Base-by-base conservation (phyloP, 2,329 filamentous ascomycete genomes). In the Fusarium incarnatum region DNA sequence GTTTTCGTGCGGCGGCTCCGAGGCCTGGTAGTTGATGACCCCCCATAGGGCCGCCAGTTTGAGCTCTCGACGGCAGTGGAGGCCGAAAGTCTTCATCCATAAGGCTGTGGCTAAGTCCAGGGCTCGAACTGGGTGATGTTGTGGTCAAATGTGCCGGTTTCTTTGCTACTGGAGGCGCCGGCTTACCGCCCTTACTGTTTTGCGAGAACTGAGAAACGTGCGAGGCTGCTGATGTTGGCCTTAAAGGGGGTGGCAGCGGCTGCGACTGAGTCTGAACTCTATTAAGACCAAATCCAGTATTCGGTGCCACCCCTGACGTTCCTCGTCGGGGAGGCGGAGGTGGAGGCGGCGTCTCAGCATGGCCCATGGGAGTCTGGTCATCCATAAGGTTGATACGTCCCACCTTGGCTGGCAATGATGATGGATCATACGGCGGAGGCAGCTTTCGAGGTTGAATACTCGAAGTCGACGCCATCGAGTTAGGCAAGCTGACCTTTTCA, bases 81-180 rank as follows among this genome's bases (percentile, higher is more conserved):
- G 76, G 75, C 16, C 66, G 63, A 50, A 75, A 76, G 22, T 74
- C 73, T 45, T 76, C 72, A 25, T 72, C 70, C n/a, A 70, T 56
- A n/a, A 57, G 49, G 25, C 54, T 66, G 32, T 60, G 66, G 23
- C 72, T 72, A 13, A 65, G 47, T 11, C 50, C 61, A n/a, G 75
- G 71, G 49, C 73, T 76, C 27, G 72, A 62, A 20, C 56, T 58
- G 3, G 75, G 77, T 5, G 77, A 76, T 42, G 72, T 71, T 9
- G 76, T 74, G 18, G 80, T 72, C 7, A 89, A 81, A 68, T 89
- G 86, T 4, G 86, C 83, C 2, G 90, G 90, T 73, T 92, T 92
- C 76, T 83, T 87, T 23, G 89, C 90, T 52, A 92, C 82, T 2
- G 86, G 86, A 8, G 87, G 88, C n/a, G 85, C 79, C 12, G 79